Evolutionary conservation across 371 early-diverging fungal genomes (phyloP), one percentile per base, ranked within the genome.

Genomic region (Haplosporangium sp.): DNA sequence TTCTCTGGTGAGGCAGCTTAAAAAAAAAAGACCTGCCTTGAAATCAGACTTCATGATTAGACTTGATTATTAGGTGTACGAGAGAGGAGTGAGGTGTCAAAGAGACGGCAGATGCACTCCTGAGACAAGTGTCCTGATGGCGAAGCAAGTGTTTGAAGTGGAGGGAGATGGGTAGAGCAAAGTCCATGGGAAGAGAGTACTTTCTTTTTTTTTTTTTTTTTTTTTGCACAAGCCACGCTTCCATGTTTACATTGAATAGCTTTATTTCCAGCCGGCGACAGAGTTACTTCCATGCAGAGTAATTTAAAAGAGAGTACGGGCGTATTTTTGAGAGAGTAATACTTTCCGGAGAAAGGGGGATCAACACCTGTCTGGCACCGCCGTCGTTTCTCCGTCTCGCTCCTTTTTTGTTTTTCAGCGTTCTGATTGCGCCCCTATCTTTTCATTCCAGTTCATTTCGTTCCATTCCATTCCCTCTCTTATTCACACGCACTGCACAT

Each of bases 1-100:
- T 57, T 47, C 47, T 45, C 29, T 1, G 8, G 18, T 23, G 11
- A 0, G 14, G 20, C 40, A 29, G 40, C 14, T 13, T 29, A 29
- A 38, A 14, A 5, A 7, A 2, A 4, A 21, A 13, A 37, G 36
- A 55, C 73, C 21, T 72, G 68, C 80, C 80, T 79, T 79, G 69
- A 79, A 79, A 61, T 79, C 80, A 42, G 69, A 64, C 69, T 79
- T 79, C 80, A 79, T 79, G 51, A 14, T 67, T 45, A 18, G 50
- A 59, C 41, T 37, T 40, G 29, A 47, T 6, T 51, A 45, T 36
- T 29, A 59, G 43, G 45, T 29, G 38, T 20, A 12, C 7, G 42
- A 13, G 3, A 55, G 38, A 21, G 48, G 20, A 1, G 54, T 5
- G 21, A 38, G 16, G 14, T 29, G 29, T 10, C 29, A 37, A 36